Conservation (phyloP, 1,284 basidiomycete species). For the Phylloboletellus chloephorus region DNA sequence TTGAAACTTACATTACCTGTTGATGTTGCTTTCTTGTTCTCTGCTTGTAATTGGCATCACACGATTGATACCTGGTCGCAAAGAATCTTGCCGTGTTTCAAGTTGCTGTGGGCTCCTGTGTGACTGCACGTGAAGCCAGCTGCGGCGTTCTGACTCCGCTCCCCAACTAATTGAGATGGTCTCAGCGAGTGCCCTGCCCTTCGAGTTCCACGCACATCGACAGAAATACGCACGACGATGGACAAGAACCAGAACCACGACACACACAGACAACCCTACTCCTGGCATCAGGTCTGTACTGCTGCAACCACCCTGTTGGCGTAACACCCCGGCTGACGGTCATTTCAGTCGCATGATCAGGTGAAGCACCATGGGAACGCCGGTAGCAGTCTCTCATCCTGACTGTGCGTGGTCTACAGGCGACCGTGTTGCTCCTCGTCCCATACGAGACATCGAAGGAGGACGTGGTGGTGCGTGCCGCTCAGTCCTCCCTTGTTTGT, state of each 20-base stretch:
- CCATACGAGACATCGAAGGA: conserved; percentile 65
- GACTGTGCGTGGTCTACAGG: conserved; percentile 40
- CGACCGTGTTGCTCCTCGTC: conserved; percentile 69
- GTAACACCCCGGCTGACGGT: conserved; percentile 18
- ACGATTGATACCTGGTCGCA: conserved; percentile 20
- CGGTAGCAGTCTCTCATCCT: conserved; percentile 14
- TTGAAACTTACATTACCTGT: conserved; percentile 19
- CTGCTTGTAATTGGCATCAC: conserved; percentile 28
- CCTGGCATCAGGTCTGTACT: conserved; percentile 54
- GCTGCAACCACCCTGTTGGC: conserved; percentile 13
- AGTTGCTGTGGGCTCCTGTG: conserved; percentile 9
- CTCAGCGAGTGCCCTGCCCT: conserved; percentile 8
- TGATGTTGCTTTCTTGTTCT: conserved; percentile 19
- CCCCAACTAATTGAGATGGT: conserved; percentile 22
- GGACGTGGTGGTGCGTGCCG: conserved; percentile 54
- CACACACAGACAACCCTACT: conserved; percentile 46
- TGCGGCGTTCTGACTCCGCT: conserved; percentile 33
- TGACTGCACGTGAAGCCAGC: conserved; percentile 25
- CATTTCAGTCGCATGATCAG: conserved; percentile 58
- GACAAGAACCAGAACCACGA: conserved; percentile 28
- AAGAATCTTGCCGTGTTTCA: neutral
- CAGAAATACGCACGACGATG: conserved; percentile 15
- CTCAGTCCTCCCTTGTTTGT: conserved; percentile 1
- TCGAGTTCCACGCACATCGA: conserved; percentile 12
- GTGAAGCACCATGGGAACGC: conserved; percentile 33